Conservation (phyloP, 202 grass and related monocot species). For the Schoenoplectus triqueter region DNA sequence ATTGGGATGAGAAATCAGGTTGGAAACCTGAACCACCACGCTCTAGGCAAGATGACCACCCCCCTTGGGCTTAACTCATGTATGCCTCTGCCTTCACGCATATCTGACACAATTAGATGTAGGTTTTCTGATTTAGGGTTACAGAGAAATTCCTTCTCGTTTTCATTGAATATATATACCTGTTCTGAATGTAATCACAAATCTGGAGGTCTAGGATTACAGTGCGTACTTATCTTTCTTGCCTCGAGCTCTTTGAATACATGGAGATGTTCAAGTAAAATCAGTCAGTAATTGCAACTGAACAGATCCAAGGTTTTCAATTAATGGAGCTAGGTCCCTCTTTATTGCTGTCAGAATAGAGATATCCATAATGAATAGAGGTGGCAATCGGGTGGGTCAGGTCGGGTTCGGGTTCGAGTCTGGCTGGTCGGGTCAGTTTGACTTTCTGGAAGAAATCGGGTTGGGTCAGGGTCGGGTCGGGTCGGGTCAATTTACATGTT, state of each 20-base stretch:
- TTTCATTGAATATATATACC: not conserved
- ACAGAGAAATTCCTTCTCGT: too few relatives aligned
- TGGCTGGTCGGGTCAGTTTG: too few relatives aligned
- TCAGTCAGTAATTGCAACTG: not conserved
- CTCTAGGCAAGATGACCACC: constrained; percentile 70
- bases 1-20: constrained; percentile 90
- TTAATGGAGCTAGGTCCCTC: not conserved
- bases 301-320: not conserved
- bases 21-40: constrained; percentile 80
- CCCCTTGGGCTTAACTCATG: constrained; percentile 52
- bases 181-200: not conserved
- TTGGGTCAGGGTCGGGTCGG: too few relatives aligned
- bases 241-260: not conserved
- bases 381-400: too few relatives aligned
- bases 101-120: not conserved
- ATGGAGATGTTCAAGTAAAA: not conserved
- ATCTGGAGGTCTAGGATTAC: not conserved
- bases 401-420: too few relatives aligned
- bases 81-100: not conserved
- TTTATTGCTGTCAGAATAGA: not conserved
- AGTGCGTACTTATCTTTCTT: not conserved
- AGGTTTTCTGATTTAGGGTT: not conserved
- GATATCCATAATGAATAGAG: not conserved
- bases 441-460: too few relatives aligned
- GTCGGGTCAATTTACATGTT: too few relatives aligned